phyloP scores from a whole-genome alignment of 2,329 filamentous ascomycete genomes.

The Fusarium palustre region DNA sequence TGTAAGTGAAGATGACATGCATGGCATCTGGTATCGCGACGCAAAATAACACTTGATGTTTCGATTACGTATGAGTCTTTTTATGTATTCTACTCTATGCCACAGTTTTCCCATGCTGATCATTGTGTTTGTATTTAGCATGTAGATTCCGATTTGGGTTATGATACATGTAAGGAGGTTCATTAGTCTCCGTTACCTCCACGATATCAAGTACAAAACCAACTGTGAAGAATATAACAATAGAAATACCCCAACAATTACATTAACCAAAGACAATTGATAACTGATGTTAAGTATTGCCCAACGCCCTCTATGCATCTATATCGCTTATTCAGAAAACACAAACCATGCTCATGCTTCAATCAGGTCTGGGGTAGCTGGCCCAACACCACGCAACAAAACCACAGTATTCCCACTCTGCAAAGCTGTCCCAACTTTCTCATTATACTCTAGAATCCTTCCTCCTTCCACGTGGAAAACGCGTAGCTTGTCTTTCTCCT shows the following conservation, averaged over 20 bases:
- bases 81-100: neutral
- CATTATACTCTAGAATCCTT: constrained; percentile 84
- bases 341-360: constrained; percentile 51
- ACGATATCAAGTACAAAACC: neutral
- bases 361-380: constrained; percentile 76
- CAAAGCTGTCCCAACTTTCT: constrained; percentile 81
- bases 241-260: neutral
- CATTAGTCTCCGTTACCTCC: neutral
- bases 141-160: neutral
- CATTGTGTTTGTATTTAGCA: neutral
- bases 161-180: neutral
- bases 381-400: constrained; percentile 84
- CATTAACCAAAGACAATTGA: neutral
- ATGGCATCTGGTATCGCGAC: neutral
- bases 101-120: neutral
- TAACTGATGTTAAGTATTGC: constrained; percentile 5
- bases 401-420: constrained; percentile 91
- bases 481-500: constrained; percentile 82
- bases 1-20: neutral
- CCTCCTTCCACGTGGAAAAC: constrained; percentile 96
- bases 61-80: neutral
- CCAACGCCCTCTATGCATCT: constrained; percentile 42
- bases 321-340: constrained; percentile 15
- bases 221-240: neutral
- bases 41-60: neutral